These are phyloP conservation scores for Mrakiaceae sp. DNA, from an alignment of 1,284 basidiomycete species.

Conservation along the genomic window DNA sequence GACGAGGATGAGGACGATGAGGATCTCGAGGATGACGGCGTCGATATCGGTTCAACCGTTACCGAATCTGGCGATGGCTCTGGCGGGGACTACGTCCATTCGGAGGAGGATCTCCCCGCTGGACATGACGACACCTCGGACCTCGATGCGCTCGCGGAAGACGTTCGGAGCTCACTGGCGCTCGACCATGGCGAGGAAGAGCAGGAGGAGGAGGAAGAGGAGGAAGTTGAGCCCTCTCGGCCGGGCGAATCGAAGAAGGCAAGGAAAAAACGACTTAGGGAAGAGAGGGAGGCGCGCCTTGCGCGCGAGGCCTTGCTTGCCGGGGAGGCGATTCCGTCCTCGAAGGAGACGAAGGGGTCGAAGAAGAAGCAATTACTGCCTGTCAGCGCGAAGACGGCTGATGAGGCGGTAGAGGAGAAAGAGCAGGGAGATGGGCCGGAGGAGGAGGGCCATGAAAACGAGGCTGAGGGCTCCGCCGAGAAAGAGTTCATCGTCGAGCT, in stretches of 20 bases:
- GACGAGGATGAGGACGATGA: slow-evolving; percentile 24
- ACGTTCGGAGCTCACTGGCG: no score
- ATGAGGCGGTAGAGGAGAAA: background rate
- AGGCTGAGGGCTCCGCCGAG: background rate
- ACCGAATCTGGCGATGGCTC: background rate
- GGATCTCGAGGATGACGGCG: slow-evolving; percentile 22
- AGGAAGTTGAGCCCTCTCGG: slow-evolving; percentile 19
- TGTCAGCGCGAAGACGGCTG: background rate
- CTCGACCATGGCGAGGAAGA: background rate
- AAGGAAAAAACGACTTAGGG: slow-evolving; percentile 7
- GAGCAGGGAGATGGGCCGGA: background rate
- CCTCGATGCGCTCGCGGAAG: no score
- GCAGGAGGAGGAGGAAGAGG: slow-evolving; percentile 22
- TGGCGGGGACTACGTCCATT: background rate
- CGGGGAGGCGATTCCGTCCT: background rate
- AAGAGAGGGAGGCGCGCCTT: slow-evolving; percentile 4
- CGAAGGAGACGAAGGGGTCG: background rate
- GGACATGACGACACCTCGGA: background rate
- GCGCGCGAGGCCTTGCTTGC: background rate
- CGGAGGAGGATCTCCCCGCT: background rate
- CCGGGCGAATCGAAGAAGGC: slow-evolving; percentile 17
- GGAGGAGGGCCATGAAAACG: background rate
- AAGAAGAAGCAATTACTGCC: background rate
- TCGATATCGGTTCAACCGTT: slow-evolving; percentile 9
- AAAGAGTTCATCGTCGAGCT: background rate